A percentile compares a stretch with the other conserved stretches of the same genome.
These are phyloP conservation scores for Chlorella sp. DNA, from an alignment of 139 green algal species.

Conservation along the genomic window DNA sequence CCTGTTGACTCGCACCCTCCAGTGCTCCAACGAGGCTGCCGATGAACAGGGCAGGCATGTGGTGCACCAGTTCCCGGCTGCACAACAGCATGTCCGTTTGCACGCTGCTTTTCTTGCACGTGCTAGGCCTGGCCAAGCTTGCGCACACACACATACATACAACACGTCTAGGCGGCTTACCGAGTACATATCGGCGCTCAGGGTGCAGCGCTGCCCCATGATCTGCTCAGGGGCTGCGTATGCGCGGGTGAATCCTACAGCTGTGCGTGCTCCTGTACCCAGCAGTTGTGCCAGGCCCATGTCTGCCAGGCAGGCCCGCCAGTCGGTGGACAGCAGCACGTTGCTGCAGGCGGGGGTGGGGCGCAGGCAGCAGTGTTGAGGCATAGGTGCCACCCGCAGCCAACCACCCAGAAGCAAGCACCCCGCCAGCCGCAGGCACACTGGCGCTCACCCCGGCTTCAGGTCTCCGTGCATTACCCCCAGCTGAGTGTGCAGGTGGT, in stretches of 20 bases:
- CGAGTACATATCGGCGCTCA: neutral
- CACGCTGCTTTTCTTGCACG: no score
- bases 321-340: neutral
- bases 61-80: no score
- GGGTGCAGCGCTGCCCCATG: neutral
- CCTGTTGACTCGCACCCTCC: no score
- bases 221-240: neutral
- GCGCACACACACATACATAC: no score
- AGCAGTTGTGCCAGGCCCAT: neutral
- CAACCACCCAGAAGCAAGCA: no score
- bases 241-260: neutral
- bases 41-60: no score
- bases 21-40: no score
- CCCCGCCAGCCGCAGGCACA: no score
- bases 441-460: neutral
- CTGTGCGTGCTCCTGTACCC: neutral
- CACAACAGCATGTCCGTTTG: no score
- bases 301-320: conserved; percentile 2
- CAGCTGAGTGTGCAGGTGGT: conserved; percentile 3
- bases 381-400: neutral
- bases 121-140: no score
- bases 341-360: neutral
- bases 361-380: no score
- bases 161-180: no score
- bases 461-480: neutral